phyloP scores from a whole-genome alignment of 1,284 basidiomycete genomes.

The Coniferiporia sulphurascens region DNA sequence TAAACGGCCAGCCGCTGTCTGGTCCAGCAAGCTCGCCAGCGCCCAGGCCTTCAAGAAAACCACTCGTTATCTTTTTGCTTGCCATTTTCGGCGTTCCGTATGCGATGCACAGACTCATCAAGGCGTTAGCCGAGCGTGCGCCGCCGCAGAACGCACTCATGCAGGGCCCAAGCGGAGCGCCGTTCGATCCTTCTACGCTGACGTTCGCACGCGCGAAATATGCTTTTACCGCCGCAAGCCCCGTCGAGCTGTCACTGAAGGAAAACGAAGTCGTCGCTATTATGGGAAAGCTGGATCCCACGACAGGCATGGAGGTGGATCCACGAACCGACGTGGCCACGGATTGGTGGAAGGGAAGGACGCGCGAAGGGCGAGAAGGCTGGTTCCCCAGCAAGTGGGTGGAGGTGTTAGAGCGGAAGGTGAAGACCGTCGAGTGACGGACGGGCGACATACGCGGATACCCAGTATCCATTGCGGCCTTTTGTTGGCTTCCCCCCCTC shows the following conservation, averaged over 20 bases:
- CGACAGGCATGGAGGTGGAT: constrained; percentile 64
- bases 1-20: constrained; percentile 60
- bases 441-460: not conserved
- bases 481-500: not conserved
- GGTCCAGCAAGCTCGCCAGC: constrained; percentile 42
- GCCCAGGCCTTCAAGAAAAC: constrained; percentile 80
- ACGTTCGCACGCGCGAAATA: constrained; percentile 88
- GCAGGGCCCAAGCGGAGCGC: constrained; percentile 43
- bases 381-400: constrained; percentile 97
- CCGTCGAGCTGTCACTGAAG: constrained; percentile 78
- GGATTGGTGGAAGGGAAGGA: constrained; percentile 97
- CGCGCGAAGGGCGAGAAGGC: constrained; percentile 88
- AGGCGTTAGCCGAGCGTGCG: constrained; percentile 69
- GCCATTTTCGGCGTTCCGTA: constrained; percentile 95
- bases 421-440: constrained; percentile 38
- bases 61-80: constrained; percentile 90
- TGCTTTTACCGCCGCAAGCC: constrained; percentile 71
- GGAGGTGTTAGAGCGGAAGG: constrained; percentile 57
- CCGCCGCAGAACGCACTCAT: constrained; percentile 25
- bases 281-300: constrained; percentile 75
- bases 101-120: constrained; percentile 89
- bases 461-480: not conserved
- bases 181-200: constrained; percentile 68
- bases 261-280: constrained; percentile 96
- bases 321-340: constrained; percentile 68